phyloP scores from a whole-genome alignment of 169 alveolate species.

The Eimeria acervulina region DNA sequence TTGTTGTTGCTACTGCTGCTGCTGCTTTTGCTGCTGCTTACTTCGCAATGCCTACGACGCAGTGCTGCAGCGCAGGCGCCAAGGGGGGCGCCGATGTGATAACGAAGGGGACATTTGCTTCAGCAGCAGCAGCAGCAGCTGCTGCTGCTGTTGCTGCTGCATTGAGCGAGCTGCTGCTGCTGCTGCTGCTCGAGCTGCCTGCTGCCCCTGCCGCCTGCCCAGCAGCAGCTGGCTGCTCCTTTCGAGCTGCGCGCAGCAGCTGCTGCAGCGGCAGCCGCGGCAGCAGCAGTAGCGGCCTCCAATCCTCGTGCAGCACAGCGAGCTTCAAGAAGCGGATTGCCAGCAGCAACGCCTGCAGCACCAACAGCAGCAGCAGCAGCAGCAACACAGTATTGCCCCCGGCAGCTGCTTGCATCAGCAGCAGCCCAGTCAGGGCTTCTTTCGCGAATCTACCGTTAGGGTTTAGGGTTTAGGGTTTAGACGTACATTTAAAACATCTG shows the following conservation, averaged over 20 bases:
- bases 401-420: neutral
- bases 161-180: slow-evolving; percentile 20
- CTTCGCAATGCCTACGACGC: slow-evolving; percentile 71
- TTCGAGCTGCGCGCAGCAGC: slow-evolving; percentile 52
- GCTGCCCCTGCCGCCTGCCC: slow-evolving; percentile 19
- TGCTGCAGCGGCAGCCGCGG: slow-evolving; percentile 80
- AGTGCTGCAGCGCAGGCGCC: slow-evolving; percentile 78
- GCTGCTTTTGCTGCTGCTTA: slow-evolving; percentile 35
- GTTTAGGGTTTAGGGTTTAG: neutral
- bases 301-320: slow-evolving; percentile 85
- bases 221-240: slow-evolving; percentile 39
- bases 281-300: slow-evolving; percentile 81
- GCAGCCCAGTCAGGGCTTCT: neutral
- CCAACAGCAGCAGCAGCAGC: neutral
- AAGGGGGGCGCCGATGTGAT: neutral
- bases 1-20: slow-evolving; percentile 47
- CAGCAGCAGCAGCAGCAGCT: neutral
- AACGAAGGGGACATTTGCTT: slow-evolving; percentile 51
- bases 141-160: neutral
- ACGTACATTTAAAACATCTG: slow-evolving; percentile 29
- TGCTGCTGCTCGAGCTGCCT: slow-evolving; percentile 18
- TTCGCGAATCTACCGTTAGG: neutral
- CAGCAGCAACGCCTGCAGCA: slow-evolving; percentile 80
- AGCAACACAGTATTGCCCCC: neutral
- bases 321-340: slow-evolving; percentile 86